A percentile compares a stretch with the other conserved stretches of the same genome.
Evolutionary conservation across 1,284 basidiomycete genomes (phyloP).

Genomic region (Apiotrichum mycotoxinovorans): DNA sequence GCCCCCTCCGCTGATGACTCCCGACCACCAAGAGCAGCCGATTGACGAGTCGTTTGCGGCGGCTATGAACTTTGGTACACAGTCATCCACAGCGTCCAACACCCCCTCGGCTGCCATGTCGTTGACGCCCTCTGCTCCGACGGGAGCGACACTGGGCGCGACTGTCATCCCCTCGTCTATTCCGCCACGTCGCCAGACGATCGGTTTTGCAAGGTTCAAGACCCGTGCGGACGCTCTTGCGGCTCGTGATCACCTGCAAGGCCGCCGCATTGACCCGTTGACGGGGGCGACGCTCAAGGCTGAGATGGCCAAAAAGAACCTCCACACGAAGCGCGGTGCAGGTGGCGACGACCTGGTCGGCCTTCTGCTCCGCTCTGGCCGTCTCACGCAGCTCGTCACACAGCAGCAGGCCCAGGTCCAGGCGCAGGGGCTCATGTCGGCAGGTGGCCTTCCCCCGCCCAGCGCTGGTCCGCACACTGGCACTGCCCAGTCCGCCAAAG

Average conservation of each 20-base stretch:
- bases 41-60: slow-evolving; percentile 41
- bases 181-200: slow-evolving; percentile 70
- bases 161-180: slow-evolving; percentile 22
- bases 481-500: slow-evolving; percentile 24
- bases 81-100: slow-evolving; percentile 38
- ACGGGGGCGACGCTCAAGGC: slow-evolving; percentile 92
- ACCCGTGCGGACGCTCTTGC: slow-evolving; percentile 80
- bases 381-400: slow-evolving; percentile 26
- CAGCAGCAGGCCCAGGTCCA: slow-evolving; percentile 21
- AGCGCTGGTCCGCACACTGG: slow-evolving; percentile 13
- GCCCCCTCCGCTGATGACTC: slow-evolving; percentile 5
- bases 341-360: slow-evolving; percentile 50
- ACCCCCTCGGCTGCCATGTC: slow-evolving; percentile 47
- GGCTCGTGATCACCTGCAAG: slow-evolving; percentile 85
- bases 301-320: slow-evolving; percentile 99
- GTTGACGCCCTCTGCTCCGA: slow-evolving; percentile 54
- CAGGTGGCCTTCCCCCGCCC: background rate
- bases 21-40: slow-evolving; percentile 15
- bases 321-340: slow-evolving; percentile 87
- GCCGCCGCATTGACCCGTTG: slow-evolving; percentile 87
- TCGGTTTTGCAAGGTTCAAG: slow-evolving; percentile 95
- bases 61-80: slow-evolving; percentile 36
- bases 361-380: slow-evolving; percentile 37
- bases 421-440: slow-evolving; percentile 5
- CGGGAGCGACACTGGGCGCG: slow-evolving; percentile 32